Evolutionary conservation across 2,329 filamentous ascomycete species (phyloP), one percentile per base, ranked within the genome.

Genomic region (Aspergillus quadricinctus): DNA sequence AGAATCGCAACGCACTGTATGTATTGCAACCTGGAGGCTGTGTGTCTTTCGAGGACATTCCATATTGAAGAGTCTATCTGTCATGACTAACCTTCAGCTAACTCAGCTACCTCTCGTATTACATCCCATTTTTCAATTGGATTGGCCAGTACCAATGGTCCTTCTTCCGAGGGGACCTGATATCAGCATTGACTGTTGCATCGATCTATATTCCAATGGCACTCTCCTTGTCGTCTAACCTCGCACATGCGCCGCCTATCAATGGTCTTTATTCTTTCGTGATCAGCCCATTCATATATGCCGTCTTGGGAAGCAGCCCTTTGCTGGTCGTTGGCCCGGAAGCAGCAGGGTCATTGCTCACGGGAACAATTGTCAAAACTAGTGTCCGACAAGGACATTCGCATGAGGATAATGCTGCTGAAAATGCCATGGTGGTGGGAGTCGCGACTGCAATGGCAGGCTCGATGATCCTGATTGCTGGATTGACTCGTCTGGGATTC

Each of bases 131-230:
- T 59, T 78, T 96, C 62, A 92, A 88, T 61, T 99, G 94, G 94
- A 88, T 96, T 60, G 81, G 80, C 52, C 90, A 96, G 75, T 99
- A 99, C 75, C 85, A 83, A 64, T 87, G 85, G 82, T 83, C 85
- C 3, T 96, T 90, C 74, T 74, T 97, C 49, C 85, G 88, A 64
- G 94, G 94, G 49, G 94, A 99, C 73, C 77, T 97, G 19, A 80
- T 96, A 14, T 88, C 93, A 8, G 92, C 93, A 50, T 73, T 97
- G 60, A 97, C 94, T n/a, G 88, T 99, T 78, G 90, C 93, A n/a
- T 96, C 92, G 27, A 94, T 99, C 77, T 99, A 99, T 73, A 88
- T 99, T 40, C 94, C 94, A 52, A 97, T 99, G 92, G 89, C 92
- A 0, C 83, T 99, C 14, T 97, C 94, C 0, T 88, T 95, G 61